Base-by-base conservation (phyloP, 164 flowering plant genomes). In the Sedum album region DNA sequence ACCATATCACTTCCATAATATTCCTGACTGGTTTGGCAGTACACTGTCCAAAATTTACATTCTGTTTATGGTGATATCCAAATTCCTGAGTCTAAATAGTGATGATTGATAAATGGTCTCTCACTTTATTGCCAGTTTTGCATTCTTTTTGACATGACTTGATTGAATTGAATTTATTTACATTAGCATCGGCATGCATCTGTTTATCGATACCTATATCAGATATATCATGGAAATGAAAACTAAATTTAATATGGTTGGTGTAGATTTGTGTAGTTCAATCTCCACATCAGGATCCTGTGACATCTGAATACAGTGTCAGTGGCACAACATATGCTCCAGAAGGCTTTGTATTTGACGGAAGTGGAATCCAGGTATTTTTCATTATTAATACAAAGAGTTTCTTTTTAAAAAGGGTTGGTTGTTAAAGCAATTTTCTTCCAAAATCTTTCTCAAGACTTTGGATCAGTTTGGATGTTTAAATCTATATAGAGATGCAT, bases 301-400 rank as follows among this genome's bases (percentile, higher is more conserved):
- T 76, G 51, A 75, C 87, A 62, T 67, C 81, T 66, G 98, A 94
- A 71, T 94, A 82, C 73, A 73, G 67, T 77, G 93, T 94, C 23
- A 87, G 82, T 76, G 97, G 98, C 65, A 89, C 97, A 69, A 94
- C 96, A 36, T 94, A 85, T 81, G 91, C 98, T 28, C 98, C 98
- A 11, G 97, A 91, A 67, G 98, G 98, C 51, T 62, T 72, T 48
- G 77, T 94, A 39, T 86, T 82, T 84, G 93, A 89, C 76, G 74
- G 76, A 72, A 72, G 65, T 14, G 88, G 89, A 35, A 66, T 71
- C 51, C 90, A 89, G 96, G 98, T 88, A 83, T 36, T 60, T 41
- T 66, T 63, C 14, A 8, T n/a, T 17, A 42, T 64, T 28, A 17
- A 31, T 66, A 41, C 7, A 14, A 23, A n/a, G 44, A 10, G 23